Evolutionary conservation across 2,329 filamentous ascomycete species (phyloP).

Genomic region (Nothopassalora personata): DNA sequence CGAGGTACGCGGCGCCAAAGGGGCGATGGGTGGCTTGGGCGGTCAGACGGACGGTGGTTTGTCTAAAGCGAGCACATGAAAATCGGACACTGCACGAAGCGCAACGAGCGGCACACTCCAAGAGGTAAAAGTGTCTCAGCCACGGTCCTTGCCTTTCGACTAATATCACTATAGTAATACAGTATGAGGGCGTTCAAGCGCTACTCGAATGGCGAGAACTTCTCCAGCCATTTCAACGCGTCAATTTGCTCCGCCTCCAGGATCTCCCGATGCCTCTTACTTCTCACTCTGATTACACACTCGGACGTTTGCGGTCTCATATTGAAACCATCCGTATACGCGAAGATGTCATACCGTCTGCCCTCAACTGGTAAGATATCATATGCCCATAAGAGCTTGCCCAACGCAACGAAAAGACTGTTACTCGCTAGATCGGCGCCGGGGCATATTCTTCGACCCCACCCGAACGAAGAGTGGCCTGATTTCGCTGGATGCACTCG

Average conservation of each 20-base stretch:
- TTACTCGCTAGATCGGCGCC: slow-evolving; percentile 34
- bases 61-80: no score
- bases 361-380: slow-evolving; percentile 32
- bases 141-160: background rate
- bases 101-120: background rate
- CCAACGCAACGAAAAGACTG: slow-evolving; percentile 38
- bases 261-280: slow-evolving; percentile 28
- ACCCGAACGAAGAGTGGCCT: slow-evolving; percentile 9
- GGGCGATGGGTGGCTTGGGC: no score
- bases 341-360: slow-evolving; percentile 35
- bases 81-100: no score
- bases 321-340: slow-evolving; percentile 40
- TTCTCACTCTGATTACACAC: slow-evolving; percentile 33
- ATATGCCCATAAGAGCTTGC: slow-evolving; percentile 44
- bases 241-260: slow-evolving; percentile 29
- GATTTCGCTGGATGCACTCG: slow-evolving; percentile 2
- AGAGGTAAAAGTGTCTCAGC: background rate
- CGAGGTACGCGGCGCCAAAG: no score
- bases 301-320: slow-evolving; percentile 35
- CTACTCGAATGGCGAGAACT: slow-evolving; percentile 32
- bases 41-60: no score
- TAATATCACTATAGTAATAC: background rate
- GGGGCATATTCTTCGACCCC: slow-evolving; percentile 8
- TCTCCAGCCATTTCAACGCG: slow-evolving; percentile 32
- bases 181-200: background rate